Conservation (phyloP, 257 asterid genomes). For the Solanum bukasovii region DNA sequence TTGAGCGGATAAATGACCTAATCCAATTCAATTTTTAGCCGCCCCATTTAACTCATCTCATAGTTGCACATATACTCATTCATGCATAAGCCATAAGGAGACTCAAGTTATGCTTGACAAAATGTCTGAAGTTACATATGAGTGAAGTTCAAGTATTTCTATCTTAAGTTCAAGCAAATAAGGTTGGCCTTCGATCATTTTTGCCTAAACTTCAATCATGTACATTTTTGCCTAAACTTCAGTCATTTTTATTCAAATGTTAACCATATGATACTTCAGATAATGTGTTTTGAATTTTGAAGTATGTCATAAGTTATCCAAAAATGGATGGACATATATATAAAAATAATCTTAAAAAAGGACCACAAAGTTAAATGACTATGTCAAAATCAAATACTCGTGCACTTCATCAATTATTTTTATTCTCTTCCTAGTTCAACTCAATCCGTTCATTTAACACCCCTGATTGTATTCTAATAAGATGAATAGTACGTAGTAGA, state of each 20-base stretch:
- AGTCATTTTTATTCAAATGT: neutral
- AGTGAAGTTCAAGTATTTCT: neutral
- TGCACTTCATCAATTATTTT: neutral
- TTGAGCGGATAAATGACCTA: neutral
- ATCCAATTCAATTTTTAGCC: neutral
- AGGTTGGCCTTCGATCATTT: neutral
- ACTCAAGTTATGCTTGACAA: neutral
- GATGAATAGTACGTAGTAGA: neutral
- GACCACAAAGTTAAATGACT: neutral
- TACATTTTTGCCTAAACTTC: no score
- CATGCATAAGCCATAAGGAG: neutral
- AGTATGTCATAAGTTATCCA: neutral
- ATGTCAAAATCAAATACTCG: no score
- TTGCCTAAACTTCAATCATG: neutral
- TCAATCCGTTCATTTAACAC: neutral
- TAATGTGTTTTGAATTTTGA: neutral
- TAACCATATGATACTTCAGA: neutral
- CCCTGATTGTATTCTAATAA: neutral
- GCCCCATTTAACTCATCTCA: neutral
- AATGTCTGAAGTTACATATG: neutral
- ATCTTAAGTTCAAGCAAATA: neutral
- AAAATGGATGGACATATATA: neutral
- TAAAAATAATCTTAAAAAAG: neutral
- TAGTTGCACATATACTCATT: neutral
- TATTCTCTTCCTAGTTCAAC: neutral